Evolutionary conservation across 192 early-diverging fungal genomes (phyloP).

Genomic region (Powellomyces hirtus): DNA sequence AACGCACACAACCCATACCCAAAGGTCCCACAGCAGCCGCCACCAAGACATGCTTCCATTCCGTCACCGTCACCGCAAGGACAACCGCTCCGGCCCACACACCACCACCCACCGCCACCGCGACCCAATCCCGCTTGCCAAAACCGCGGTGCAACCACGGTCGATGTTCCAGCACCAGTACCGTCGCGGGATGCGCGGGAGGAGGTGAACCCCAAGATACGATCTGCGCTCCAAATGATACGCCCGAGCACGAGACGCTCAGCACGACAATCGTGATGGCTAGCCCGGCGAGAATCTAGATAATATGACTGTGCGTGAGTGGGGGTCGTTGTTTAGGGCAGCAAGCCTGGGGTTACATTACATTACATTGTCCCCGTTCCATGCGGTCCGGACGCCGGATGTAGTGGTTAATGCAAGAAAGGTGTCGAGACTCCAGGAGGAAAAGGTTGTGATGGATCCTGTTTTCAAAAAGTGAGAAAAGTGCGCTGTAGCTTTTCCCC

Average conservation of each 20-base stretch:
- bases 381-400: background rate
- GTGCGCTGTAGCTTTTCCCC: background rate
- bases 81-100: background rate
- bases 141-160: background rate
- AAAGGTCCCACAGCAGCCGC: conserved; percentile 13
- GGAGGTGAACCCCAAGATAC: background rate
- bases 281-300: conserved; percentile 23
- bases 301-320: background rate
- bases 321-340: too few species aligned
- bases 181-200: background rate
- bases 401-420: conserved; percentile 10
- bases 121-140: background rate
- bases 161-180: background rate
- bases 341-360: too few species aligned
- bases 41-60: background rate
- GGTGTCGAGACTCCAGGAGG: conserved; percentile 24
- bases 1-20: conserved; percentile 1
- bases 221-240: conserved; percentile 16
- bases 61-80: background rate
- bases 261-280: conserved; percentile 11
- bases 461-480: too few species aligned
- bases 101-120: background rate
- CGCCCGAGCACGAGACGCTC: conserved; percentile 6
- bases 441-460: conserved; percentile 36
- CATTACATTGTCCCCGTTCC: conserved; percentile 15